These are phyloP conservation scores for Chlamydomonas applanata DNA, from an alignment of 139 green algal species.

Conservation along the genomic window DNA sequence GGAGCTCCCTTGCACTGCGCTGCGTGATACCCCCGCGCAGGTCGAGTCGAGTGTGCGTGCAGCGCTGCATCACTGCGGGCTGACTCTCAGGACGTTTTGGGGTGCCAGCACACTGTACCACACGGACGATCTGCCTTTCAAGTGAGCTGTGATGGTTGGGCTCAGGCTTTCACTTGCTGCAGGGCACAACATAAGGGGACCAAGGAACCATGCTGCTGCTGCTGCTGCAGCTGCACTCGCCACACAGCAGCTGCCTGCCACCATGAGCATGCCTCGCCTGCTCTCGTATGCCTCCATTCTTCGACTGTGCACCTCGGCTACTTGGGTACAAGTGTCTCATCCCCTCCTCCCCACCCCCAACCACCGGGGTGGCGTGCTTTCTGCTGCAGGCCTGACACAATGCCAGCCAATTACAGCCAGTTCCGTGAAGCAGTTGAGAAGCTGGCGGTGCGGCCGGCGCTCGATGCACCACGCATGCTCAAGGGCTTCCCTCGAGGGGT, in stretches of 20 bases:
- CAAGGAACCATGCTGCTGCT: neutral
- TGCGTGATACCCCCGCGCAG: neutral
- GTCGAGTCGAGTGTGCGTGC: conserved; percentile 53
- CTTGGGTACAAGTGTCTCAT: no score
- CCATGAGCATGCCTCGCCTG: no score
- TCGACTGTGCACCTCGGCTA: no score
- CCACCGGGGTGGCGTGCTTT: no score
- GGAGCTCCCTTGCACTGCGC: no score
- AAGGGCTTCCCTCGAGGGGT: conserved; percentile 43
- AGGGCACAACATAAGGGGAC: neutral
- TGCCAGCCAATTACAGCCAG: conserved; percentile 6
- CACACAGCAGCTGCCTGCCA: neutral
- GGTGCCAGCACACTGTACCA: conserved; percentile 63
- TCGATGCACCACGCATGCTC: conserved; percentile 36
- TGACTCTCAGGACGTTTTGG: conserved; percentile 52
- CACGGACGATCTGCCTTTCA: conserved; percentile 72
- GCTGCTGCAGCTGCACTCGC: neutral
- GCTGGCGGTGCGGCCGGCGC: conserved; percentile 23
- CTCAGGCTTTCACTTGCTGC: neutral
- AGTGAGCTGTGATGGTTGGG: no score
- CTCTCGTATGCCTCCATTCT: no score
- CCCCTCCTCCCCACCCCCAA: no score
- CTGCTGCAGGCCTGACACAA: no score
- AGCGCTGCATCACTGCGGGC: conserved; percentile 49
- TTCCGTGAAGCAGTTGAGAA: conserved; percentile 43